Conservation (phyloP, 345 rosid genomes). For the Balakata baccata region DNA sequence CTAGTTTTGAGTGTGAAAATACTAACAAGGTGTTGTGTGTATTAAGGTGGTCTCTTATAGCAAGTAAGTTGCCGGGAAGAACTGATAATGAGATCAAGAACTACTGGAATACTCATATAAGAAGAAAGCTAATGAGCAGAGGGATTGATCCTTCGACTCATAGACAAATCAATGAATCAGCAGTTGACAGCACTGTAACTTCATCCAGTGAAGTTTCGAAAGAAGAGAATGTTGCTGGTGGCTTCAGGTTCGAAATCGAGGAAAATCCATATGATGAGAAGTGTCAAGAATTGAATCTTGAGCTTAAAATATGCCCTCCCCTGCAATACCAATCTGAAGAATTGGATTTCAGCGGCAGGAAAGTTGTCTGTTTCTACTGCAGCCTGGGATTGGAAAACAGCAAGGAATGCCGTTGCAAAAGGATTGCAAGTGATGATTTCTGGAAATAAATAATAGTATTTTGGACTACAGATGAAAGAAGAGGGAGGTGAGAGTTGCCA, state of each 20-base stretch:
- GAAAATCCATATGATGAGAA: constrained; percentile 12
- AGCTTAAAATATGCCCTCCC: constrained; percentile 35
- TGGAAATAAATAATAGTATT: background rate
- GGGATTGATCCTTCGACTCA: constrained; percentile 32
- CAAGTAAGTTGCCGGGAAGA: constrained; percentile 33
- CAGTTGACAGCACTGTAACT: background rate
- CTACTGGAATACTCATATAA: constrained; percentile 33
- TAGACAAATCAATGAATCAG: constrained; percentile 15
- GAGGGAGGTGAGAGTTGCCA: too few relatives aligned
- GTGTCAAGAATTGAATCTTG: constrained; percentile 30
- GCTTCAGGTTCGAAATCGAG: constrained; percentile 6
- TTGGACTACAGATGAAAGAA: constrained; percentile 1
- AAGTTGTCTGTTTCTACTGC: constrained; percentile 22
- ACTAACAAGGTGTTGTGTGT: background rate
- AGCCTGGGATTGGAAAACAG: constrained; percentile 25
- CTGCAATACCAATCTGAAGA: constrained; percentile 14
- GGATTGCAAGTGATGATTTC: background rate
- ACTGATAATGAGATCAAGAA: constrained; percentile 39
- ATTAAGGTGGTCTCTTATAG: constrained; percentile 39
- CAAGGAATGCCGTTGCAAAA: constrained; percentile 16
- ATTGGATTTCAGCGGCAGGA: constrained; percentile 9
- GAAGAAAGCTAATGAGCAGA: constrained; percentile 23
- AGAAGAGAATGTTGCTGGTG: constrained; percentile 8
- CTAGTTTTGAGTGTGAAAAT: background rate
- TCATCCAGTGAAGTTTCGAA: constrained; percentile 10